Conservation (phyloP, 495 filamentous ascomycete genomes). For the Xylaria venustula region DNA sequence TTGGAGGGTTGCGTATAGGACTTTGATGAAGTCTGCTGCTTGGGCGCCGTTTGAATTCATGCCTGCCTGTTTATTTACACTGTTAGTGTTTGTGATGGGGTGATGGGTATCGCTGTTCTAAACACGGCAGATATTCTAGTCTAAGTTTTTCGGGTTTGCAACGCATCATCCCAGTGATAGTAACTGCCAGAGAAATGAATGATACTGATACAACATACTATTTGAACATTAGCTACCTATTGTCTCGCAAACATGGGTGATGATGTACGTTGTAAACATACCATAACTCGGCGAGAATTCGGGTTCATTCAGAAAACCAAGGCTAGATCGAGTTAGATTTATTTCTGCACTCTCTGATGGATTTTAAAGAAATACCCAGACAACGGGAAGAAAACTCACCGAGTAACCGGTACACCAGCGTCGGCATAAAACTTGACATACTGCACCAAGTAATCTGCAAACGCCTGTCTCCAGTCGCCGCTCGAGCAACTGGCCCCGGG, state of each 20-base stretch:
- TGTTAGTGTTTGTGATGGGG: constrained; percentile 6
- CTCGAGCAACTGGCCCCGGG: constrained; percentile 40
- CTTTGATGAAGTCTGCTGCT: constrained; percentile 43
- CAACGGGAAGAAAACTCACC: constrained; percentile 43
- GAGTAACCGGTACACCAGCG: constrained; percentile 50
- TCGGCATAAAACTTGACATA: constrained; percentile 51
- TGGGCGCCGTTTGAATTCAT: constrained; percentile 38
- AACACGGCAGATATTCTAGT: no score
- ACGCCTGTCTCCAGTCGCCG: constrained; percentile 57
- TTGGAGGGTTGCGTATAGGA: constrained; percentile 33
- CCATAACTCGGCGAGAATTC: constrained; percentile 37
- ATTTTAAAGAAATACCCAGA: neutral
- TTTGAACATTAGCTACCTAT: neutral
- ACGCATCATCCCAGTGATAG: no score
- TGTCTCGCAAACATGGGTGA: no score
- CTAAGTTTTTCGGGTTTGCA: no score
- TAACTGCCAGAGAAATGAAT: no score
- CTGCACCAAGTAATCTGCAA: constrained; percentile 54
- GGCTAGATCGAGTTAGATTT: constrained; percentile 11
- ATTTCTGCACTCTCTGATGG: neutral
- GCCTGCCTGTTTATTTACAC: constrained; percentile 22
- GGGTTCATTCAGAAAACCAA: constrained; percentile 42
- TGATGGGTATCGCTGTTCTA: no score
- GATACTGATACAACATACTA: no score
- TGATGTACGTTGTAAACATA: neutral